Evolutionary conservation across 345 rosid genomes (phyloP).

Genomic region (Murraya paniculata): DNA sequence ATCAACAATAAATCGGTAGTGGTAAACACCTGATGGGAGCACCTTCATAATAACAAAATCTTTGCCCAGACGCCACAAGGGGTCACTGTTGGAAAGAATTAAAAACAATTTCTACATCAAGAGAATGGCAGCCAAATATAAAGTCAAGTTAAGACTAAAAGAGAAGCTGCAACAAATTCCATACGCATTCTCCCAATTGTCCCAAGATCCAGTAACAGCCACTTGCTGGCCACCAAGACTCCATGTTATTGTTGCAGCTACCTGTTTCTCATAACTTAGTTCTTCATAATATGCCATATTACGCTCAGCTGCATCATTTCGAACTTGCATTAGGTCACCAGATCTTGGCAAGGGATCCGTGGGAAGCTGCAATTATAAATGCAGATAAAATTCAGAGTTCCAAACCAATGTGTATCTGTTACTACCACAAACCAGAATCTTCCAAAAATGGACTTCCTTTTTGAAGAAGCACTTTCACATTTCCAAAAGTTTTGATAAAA

Average conservation of each 20-base stretch:
- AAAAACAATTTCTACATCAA: not conserved
- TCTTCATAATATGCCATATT: conserved; percentile 18
- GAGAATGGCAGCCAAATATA: not conserved
- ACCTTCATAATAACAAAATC: conserved; percentile 49
- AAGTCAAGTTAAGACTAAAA: not conserved
- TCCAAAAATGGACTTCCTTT: not conserved
- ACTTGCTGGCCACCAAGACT: conserved; percentile 55
- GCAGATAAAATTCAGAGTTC: not conserved
- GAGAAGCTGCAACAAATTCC: conserved; percentile 7
- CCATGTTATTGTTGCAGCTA: conserved; percentile 52
- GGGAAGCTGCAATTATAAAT: conserved; percentile 29
- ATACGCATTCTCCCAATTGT: conserved; percentile 53
- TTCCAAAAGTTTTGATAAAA: not conserved
- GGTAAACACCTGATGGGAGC: conserved; percentile 58
- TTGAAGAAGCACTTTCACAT: not conserved
- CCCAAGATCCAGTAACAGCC: conserved; percentile 70
- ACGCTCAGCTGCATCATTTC: conserved; percentile 11
- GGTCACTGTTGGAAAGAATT: conserved; percentile 33
- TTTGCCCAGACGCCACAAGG: conserved; percentile 42
- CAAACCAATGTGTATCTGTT: not conserved
- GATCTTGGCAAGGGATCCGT: conserved; percentile 22
- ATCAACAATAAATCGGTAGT: conserved; percentile 56
- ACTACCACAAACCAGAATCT: not conserved
- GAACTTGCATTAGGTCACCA: conserved; percentile 20
- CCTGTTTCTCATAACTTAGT: conserved; percentile 22